Base-by-base conservation (phyloP, 257 asterid species). In the Scutellaria barbata region DNA sequence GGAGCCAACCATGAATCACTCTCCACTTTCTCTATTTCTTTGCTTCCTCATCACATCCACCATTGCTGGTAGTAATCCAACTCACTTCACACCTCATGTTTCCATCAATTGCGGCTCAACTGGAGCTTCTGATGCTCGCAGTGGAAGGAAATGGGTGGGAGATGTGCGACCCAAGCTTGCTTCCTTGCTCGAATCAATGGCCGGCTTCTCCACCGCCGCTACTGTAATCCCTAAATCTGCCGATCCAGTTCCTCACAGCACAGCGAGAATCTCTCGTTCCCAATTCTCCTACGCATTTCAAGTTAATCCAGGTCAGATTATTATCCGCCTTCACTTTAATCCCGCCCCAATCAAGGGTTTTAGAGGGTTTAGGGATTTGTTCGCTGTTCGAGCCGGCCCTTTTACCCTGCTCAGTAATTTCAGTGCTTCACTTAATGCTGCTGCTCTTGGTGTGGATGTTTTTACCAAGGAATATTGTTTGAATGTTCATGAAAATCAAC, bases 61-160 rank as follows among this genome's bases (percentile, higher is more conserved):
- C 5, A 11, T 14, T 7, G 10, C 46, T 7, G 35, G 5, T 30
- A 30, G 5, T 2, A 30, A 30, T 30, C 35, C 35, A 30, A 30
- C 35, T 42, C 46, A 50, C 50, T 69, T 69, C 68, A 55, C 42
- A 57, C 78, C 22, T 10, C 74, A 68, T 37, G 45, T 78, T 67
- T 83, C 86, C 3, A 61, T 86, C 40, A 78, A 77, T 14, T 84
- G 86, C 20, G 85, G 92, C 54, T 68, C 81, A 25, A 14, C 71
- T 42, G 73, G 74, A 53, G 33, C 42, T 66, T 66, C 45, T 51
- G 65, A 78, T 25, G 79, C 86, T 10, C 50, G 40, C 48, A 53
- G 67, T 43, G 85, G 87, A 39, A 80, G 78, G 57, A 7, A 65
- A 65, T 84, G 89, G 35, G 4, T 30, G 35, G 35, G 35, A 30